These are phyloP conservation scores for Puccinellia tenuiflora DNA, from an alignment of 176 grass and related monocot genomes.

Conservation along the genomic window DNA sequence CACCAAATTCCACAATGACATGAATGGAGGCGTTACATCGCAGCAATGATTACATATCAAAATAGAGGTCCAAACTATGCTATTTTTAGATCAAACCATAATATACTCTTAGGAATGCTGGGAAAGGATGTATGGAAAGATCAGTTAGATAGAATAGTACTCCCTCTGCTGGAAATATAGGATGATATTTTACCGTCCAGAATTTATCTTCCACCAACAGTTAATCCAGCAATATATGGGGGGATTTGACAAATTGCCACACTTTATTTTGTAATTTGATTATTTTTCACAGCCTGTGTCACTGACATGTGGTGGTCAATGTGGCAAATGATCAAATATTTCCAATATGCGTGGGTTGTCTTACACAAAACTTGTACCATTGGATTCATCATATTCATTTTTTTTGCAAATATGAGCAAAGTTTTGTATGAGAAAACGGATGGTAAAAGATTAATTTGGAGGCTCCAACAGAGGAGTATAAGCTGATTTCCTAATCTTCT, in stretches of 20 bases:
- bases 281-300: too few species aligned
- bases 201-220: background rate
- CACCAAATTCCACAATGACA: background rate
- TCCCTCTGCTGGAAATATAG: background rate
- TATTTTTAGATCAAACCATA: background rate
- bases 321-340: too few species aligned
- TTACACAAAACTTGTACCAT: too few species aligned
- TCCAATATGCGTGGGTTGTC: too few species aligned
- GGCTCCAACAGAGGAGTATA: background rate
- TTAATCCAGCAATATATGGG: too few species aligned
- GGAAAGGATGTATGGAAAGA: background rate
- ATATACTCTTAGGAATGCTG: background rate
- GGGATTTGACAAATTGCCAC: too few species aligned
- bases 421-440: background rate
- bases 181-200: background rate
- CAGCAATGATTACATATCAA: background rate
- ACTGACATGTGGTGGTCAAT: too few species aligned
- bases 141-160: background rate
- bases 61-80: background rate
- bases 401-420: too few species aligned
- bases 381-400: too few species aligned
- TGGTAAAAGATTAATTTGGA: background rate
- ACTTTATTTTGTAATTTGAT: too few species aligned
- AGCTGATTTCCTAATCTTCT: slow-evolving; percentile 3
- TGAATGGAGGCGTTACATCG: background rate